A percentile compares a stretch with the other conserved stretches of the same genome.
Evolutionary conservation across 768 basidiomycete species (phyloP).

Genomic region (Pisolithus albus): DNA sequence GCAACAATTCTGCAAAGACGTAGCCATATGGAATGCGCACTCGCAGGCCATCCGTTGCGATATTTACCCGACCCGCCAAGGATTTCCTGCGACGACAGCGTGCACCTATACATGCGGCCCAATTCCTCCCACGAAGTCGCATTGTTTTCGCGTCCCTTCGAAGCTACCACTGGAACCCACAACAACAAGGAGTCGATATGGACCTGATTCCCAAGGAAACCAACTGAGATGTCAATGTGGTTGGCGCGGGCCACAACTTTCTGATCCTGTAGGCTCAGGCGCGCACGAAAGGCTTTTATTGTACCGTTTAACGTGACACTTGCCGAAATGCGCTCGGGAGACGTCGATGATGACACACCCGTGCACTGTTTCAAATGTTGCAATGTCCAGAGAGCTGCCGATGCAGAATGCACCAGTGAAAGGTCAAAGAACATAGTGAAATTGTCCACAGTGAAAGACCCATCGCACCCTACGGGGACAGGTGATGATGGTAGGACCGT

Average conservation of each 20-base stretch:
- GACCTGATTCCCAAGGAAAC: constrained; percentile 20
- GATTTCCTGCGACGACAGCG: constrained; percentile 28
- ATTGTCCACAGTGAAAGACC: constrained; percentile 46
- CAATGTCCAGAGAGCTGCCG: constrained; percentile 56
- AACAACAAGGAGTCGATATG: constrained; percentile 39
- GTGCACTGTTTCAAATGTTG: constrained; percentile 30
- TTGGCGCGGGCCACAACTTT: constrained; percentile 35
- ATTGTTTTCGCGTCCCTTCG: constrained; percentile 25
- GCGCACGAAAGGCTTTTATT: constrained; percentile 42
- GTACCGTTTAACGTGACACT: constrained; percentile 24
- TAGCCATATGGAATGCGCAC: constrained; percentile 80
- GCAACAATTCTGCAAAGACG: constrained; percentile 65
- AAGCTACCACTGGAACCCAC: constrained; percentile 50
- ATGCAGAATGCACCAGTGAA: constrained; percentile 60
- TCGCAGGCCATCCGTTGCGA: constrained; percentile 58
- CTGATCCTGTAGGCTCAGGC: constrained; percentile 43
- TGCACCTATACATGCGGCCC: constrained; percentile 49
- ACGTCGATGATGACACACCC: constrained; percentile 11
- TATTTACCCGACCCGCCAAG: constrained; percentile 35
- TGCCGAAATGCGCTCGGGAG: constrained; percentile 11
- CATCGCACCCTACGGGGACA: constrained; percentile 28
- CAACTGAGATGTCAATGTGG: constrained; percentile 15
- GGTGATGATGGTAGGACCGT: constrained; percentile 8
- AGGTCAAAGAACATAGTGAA: constrained; percentile 50
- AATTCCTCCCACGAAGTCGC: constrained; percentile 70